Base-by-base conservation (phyloP, 2,329 filamentous ascomycete species). In the Neonectria ditissima region DNA sequence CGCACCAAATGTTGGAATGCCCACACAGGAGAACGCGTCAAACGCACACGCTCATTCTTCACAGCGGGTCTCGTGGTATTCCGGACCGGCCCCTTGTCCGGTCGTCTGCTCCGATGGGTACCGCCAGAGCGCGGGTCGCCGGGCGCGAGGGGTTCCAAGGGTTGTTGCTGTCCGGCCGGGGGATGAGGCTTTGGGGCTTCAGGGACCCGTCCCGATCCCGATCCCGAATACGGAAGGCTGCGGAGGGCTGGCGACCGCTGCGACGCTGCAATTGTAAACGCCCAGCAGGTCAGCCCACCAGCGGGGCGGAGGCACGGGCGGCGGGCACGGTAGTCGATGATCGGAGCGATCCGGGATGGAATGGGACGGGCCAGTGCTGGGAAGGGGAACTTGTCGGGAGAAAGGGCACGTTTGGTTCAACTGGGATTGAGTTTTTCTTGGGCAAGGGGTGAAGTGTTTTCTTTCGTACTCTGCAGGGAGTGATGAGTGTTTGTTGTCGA, bases 221-320 rank as follows among this genome's bases (percentile, higher is more conserved):
- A 71, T 72, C 61, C 39, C 62, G 62, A 71, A 72, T 72, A 72
- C 70, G 70, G 69, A 72, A 65, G 45, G 37, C 48, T 62, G 30
- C 58, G 48, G 59, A 61, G 44, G 55, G 55, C 39, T 58, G 53
- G 53, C 48, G 43, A 51, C 28, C 48, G 61, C 66, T 28, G 52
- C 28, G 59, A 52, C 52, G 32, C 24, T 4, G 24, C 6, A 6
- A 6, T 26, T 6, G 24, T n/a, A n/a, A n/a, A 34, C 32, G 13
- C 3, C 26, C 20, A 47, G 41, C 26, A 68, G 53, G 69, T 73
- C 71, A 73, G 69, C 63, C 69, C 71, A 73, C 65, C 65, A 73
- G 71, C 69, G 71, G 71, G 71, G 65, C 63, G 32, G 22, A 59
- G 61, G 57, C 51, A 62, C 62, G 64, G 53, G 37, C n/a, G 71